A percentile compares a stretch with the other conserved stretches of the same genome.
Evolutionary conservation across 148 eudicot species (phyloP).

Genomic region (Dysphania ambrosioides): DNA sequence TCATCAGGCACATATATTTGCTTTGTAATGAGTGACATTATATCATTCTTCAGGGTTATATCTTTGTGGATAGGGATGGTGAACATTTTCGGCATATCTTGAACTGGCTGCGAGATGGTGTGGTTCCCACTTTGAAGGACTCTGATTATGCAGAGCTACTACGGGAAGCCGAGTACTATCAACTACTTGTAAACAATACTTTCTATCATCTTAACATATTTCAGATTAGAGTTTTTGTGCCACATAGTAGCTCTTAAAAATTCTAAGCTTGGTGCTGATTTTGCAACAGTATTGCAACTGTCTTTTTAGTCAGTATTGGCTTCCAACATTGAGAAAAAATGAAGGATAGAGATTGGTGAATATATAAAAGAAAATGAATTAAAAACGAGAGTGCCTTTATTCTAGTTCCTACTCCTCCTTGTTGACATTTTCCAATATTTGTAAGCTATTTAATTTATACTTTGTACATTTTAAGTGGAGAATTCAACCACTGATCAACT

Average conservation of each 20-base stretch:
- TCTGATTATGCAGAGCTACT: conserved; percentile 70
- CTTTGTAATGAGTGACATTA: neutral
- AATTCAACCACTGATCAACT: too few species aligned
- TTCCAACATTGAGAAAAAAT: neutral
- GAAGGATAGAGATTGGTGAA: neutral
- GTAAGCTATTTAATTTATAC: neutral
- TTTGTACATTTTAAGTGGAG: neutral
- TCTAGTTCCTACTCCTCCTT: neutral
- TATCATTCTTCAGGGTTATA: conserved; percentile 54
- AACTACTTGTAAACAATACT: conserved; percentile 61
- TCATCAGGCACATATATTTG: neutral
- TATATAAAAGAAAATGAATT: neutral
- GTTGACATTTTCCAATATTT: neutral
- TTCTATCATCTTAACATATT: conserved; percentile 3
- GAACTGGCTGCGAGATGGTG: conserved; percentile 96
- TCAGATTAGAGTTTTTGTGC: neutral
- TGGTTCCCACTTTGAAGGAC: conserved; percentile 61
- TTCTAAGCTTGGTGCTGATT: neutral
- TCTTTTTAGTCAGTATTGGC: neutral
- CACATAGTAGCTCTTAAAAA: neutral
- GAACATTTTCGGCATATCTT: conserved; percentile 84
- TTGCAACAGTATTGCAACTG: neutral
- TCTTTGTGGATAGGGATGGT: conserved; percentile 93
- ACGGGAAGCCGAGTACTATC: conserved; percentile 89
- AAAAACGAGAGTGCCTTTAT: neutral